These are phyloP conservation scores for Trichoderma sp. DNA, from an alignment of 2,329 filamentous ascomycete genomes.

Conservation along the genomic window DNA sequence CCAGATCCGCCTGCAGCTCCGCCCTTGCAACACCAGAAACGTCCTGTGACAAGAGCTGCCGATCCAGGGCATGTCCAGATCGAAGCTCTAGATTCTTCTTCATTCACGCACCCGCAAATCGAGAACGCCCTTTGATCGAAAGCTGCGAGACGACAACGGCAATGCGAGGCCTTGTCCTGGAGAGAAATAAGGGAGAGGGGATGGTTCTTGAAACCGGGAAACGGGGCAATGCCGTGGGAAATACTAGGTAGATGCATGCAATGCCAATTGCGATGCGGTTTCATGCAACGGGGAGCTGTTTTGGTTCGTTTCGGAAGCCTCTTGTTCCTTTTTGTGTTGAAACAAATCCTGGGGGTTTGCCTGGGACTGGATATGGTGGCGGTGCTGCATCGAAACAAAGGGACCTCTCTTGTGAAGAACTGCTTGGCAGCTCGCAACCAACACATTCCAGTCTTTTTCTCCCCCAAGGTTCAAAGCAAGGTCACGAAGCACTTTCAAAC, in stretches of 20 bases:
- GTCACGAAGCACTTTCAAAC: no score
- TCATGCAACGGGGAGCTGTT: background rate
- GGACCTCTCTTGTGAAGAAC: no score
- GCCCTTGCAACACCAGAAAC: conserved; percentile 5
- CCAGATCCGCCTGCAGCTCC: background rate
- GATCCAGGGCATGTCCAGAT: conserved; percentile 3
- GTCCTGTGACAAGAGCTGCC: conserved; percentile 21
- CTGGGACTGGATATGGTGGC: no score
- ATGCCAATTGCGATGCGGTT: background rate
- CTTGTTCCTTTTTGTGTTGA: background rate
- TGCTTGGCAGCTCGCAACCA: no score
- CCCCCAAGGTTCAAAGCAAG: no score
- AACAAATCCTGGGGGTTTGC: background rate
- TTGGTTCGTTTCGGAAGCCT: background rate
- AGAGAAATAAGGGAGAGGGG: no score
- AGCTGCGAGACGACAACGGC: no score
- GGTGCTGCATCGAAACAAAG: background rate
- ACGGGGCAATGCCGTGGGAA: background rate
- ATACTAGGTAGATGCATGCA: no score
- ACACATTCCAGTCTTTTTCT: no score
- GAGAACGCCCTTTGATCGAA: background rate
- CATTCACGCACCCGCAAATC: no score
- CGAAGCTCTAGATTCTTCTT: background rate
- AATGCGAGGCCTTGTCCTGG: no score
- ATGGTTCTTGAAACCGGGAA: background rate